A percentile compares a stretch with the other conserved stretches of the same genome.
phyloP scores from a whole-genome alignment of 2,329 filamentous ascomycete species.

The Penicillium sp. region DNA sequence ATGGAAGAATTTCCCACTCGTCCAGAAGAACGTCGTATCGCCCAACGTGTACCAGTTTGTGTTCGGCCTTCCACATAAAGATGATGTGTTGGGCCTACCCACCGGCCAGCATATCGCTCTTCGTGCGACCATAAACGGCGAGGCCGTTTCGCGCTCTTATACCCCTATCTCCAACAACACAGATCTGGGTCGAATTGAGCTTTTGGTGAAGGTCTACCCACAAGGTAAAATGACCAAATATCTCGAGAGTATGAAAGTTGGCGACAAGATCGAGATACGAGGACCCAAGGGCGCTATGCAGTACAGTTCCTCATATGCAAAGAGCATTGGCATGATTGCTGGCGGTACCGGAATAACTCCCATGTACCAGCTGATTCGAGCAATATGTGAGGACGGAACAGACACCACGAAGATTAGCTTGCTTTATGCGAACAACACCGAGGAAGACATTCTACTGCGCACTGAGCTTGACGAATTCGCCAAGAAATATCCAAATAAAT shows the following conservation, averaged over 20 bases:
- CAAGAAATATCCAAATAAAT: conserved; percentile 41
- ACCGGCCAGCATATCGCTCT: conserved; percentile 63
- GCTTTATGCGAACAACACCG: conserved; percentile 63
- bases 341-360: conserved; percentile 51
- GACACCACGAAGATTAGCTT: conserved; percentile 62
- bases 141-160: conserved; percentile 57
- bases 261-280: conserved; percentile 38
- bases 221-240: conserved; percentile 38
- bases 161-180: conserved; percentile 50
- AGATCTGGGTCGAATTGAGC: conserved; percentile 37
- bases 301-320: conserved; percentile 34
- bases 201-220: conserved; percentile 43
- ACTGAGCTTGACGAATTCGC: conserved; percentile 59
- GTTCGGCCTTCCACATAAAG: conserved; percentile 53
- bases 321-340: conserved; percentile 44
- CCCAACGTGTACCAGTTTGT: conserved; percentile 47
- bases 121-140: conserved; percentile 51
- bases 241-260: conserved; percentile 25
- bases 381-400: conserved; percentile 63
- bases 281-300: conserved; percentile 43
- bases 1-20: conserved; percentile 55
- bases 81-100: conserved; percentile 57
- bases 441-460: conserved; percentile 65
- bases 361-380: conserved; percentile 66
- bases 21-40: conserved; percentile 27